Evolutionary conservation across 2,329 filamentous ascomycete species (phyloP).

Genomic region (Furcasterigmium sp.): DNA sequence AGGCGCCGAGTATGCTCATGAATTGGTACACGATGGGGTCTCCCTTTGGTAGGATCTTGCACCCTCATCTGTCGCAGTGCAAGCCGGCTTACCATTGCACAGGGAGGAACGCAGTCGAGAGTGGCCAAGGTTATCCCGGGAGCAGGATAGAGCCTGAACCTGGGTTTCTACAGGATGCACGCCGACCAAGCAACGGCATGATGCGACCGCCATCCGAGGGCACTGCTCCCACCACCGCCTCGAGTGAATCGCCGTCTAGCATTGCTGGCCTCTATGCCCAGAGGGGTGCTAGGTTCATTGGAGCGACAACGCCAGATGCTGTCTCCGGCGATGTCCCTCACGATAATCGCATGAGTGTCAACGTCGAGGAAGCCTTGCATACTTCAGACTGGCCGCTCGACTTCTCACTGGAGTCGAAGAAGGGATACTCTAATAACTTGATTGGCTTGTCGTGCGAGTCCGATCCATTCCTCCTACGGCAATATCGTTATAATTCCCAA

Average conservation of each 20-base stretch:
- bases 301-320: not conserved
- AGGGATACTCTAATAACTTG: constrained; percentile 14
- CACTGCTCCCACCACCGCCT: not conserved
- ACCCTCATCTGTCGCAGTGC: too few relatives aligned
- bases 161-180: not conserved
- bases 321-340: not conserved
- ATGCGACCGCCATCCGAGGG: not conserved
- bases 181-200: not conserved
- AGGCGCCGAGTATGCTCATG: not conserved
- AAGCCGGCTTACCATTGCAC: too few relatives aligned
- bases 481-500: constrained; percentile 13
- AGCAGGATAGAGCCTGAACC: not conserved
- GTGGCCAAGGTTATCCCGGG: not conserved
- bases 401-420: constrained; percentile 13
- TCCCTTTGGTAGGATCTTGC: not conserved
- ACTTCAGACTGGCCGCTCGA: constrained; percentile 1
- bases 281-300: not conserved
- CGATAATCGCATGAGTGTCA: not conserved
- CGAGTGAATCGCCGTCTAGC: too few relatives aligned
- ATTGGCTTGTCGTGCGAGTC: constrained; percentile 18
- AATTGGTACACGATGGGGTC: not conserved
- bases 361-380: too few relatives aligned
- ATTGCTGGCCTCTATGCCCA: too few relatives aligned
- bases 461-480: constrained; percentile 16
- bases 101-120: not conserved